Percentiles rank a stretch among this genome's conserved stretches.
These are phyloP conservation scores for Suillus decipiens DNA, from an alignment of 768 basidiomycete genomes.

Conservation along the genomic window DNA sequence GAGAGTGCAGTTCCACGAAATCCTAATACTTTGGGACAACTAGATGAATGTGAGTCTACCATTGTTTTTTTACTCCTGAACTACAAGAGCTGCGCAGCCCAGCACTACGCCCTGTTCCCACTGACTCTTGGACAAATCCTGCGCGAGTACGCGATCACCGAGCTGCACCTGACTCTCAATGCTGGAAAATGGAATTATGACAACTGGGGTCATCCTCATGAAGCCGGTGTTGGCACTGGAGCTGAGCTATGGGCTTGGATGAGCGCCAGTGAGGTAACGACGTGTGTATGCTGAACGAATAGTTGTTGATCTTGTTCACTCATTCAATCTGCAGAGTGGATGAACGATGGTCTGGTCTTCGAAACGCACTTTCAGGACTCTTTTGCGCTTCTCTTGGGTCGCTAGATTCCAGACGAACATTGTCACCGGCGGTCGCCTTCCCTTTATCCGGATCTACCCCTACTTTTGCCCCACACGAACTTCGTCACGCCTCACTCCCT, in stretches of 20 bases:
- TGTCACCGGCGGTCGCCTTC: conserved; percentile 62
- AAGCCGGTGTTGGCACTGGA: conserved; percentile 76
- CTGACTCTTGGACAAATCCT: conserved; percentile 86
- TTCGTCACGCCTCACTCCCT: conserved; percentile 77
- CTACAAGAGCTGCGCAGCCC: conserved; percentile 45
- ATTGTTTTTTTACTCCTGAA: conserved; percentile 1
- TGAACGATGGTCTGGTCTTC: conserved; percentile 79
- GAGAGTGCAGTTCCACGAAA: conserved; percentile 55
- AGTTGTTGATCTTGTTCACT: conserved; percentile 9
- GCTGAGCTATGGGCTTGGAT: conserved; percentile 95
- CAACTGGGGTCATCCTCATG: conserved; percentile 80
- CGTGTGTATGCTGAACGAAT: conserved; percentile 36
- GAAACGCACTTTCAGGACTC: conserved; percentile 88
- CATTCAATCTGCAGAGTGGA: conserved; percentile 52
- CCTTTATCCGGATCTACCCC: conserved; percentile 60
- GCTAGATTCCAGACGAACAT: conserved; percentile 74
- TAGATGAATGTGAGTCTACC: conserved; percentile 49
- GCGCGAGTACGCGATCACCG: conserved; percentile 80
- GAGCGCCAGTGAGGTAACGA: conserved; percentile 56
- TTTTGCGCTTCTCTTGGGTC: conserved; percentile 92
- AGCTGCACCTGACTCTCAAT: conserved; percentile 87
- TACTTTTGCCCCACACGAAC: conserved; percentile 47
- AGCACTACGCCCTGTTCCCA: conserved; percentile 88
- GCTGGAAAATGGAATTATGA: conserved; percentile 92
- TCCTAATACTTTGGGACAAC: conserved; percentile 46